Percentiles rank a stretch among this genome's conserved stretches.
These are phyloP conservation scores for Pyrus pyrifolia DNA, from an alignment of 306 rosid genomes.

Conservation along the genomic window DNA sequence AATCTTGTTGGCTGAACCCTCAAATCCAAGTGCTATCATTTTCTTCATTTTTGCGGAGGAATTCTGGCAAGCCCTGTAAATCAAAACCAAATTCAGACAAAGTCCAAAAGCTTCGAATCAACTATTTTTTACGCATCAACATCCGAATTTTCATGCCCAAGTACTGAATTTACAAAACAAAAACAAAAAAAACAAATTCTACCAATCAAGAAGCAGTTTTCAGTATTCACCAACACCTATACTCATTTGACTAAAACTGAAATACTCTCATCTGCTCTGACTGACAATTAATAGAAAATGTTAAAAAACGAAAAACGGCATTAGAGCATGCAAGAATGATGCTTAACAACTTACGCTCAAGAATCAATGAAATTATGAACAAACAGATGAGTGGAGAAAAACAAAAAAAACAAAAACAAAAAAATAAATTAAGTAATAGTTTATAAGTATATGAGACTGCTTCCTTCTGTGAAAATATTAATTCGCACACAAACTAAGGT, in stretches of 20 bases:
- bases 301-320: no score
- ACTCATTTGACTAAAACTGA: not conserved
- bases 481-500: no score
- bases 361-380: no score
- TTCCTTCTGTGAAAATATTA: no score
- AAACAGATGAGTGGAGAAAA: no score
- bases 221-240: not conserved
- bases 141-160: not conserved
- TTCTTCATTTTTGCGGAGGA: conserved; percentile 39
- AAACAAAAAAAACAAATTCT: not conserved
- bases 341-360: no score
- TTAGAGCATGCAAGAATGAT: no score
- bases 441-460: no score
- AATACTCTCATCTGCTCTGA: no score
- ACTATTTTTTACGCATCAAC: not conserved
- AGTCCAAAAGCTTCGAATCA: not conserved
- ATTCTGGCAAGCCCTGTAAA: conserved; percentile 1
- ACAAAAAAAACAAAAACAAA: no score
- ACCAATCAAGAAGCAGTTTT: not conserved
- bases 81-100: not conserved
- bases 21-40: conserved; percentile 79
- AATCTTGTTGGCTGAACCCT: conserved; percentile 95
- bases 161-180: not conserved
- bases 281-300: no score
- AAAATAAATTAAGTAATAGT: no score